Base-by-base conservation (phyloP, 2,329 filamentous ascomycete species). In the Neofusicoccum ribis region DNA sequence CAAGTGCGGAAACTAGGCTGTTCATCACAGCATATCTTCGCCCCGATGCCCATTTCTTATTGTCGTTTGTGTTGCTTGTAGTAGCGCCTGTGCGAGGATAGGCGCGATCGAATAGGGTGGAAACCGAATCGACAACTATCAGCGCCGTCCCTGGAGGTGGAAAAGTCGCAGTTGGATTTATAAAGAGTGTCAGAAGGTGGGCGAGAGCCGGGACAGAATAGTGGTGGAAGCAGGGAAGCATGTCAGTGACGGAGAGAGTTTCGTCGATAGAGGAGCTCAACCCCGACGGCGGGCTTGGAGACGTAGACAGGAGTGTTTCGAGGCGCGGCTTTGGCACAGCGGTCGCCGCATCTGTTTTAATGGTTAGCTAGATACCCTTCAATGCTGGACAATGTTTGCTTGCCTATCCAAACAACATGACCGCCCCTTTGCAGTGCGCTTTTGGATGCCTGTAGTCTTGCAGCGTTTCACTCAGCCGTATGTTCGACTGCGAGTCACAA, bases 341-440 rank as follows among this genome's bases (percentile, higher is more conserved):
- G 37, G 80, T 80, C 23, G 81, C 81, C 34, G 83, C 82, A 71
- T 86, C 85, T 81, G 63, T 17, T 11, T 11, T 20, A 4, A 23
- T 20, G 11, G 17, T 60, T n/a, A 60, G 31, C n/a, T n/a, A 60
- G 11, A 47, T n/a, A 47, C 5, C 27, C 27, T 11, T 4, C 23
- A n/a, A 5, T 37, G 9, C 1, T 9, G 23, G 27, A 37, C 6
- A 23, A 23, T 14, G 7, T 36, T 37, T 36, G 85, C 86, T 71
- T 78, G 93, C 92, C 92, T 81, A 96, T 86, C 93, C 93, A 97
- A 50, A 93, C 84, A 60, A 93, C 92, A 67, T 82, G 82, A 44
- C 85, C 79, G 52, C 86, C 86, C 67, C 83, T 80, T 61, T 78
- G 79, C 58, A 96, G 77, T 17, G 88, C 86, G 74, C 85, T 88